These are phyloP conservation scores for Colletotrichum abscissum DNA, from an alignment of 2,329 filamentous ascomycete species.

Conservation along the genomic window DNA sequence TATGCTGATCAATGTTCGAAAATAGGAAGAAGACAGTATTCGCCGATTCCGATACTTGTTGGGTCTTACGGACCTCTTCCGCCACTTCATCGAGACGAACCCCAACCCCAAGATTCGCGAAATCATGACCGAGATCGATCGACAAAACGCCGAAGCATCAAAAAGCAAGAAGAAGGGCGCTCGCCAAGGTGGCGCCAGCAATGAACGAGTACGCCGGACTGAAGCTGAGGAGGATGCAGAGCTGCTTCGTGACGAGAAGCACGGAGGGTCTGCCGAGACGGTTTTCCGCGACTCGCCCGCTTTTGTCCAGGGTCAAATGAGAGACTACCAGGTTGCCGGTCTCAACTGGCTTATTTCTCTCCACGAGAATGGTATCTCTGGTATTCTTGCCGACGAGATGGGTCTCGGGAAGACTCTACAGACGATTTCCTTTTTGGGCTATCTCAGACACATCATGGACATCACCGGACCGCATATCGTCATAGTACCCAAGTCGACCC, in stretches of 20 bases:
- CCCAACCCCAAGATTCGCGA: conserved; percentile 95
- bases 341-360: conserved; percentile 98
- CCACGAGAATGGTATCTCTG: conserved; percentile 98
- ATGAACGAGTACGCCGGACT: conserved; percentile 84
- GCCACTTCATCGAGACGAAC: conserved; percentile 98
- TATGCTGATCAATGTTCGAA: neutral
- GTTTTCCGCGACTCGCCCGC: conserved; percentile 93
- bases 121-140: conserved; percentile 93
- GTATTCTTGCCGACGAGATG: conserved; percentile 98
- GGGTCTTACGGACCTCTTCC: conserved; percentile 94
- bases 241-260: conserved; percentile 86
- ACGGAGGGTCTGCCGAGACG: conserved; percentile 85
- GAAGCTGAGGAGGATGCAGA: conserved; percentile 99
- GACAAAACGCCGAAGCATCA: conserved; percentile 82
- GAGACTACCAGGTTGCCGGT: conserved; percentile 95
- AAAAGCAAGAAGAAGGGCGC: conserved; percentile 78
- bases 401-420: conserved; percentile 97
- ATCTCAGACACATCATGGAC: conserved; percentile 88
- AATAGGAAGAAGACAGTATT: conserved; percentile 93
- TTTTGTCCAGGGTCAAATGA: conserved; percentile 91
- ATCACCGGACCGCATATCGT: conserved; percentile 93
- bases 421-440: conserved; percentile 96
- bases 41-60: conserved; percentile 94
- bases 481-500: conserved; percentile 93
- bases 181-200: conserved; percentile 86